These are phyloP conservation scores for Solanum medicagineum DNA, from an alignment of 257 asterid species.

Conservation along the genomic window DNA sequence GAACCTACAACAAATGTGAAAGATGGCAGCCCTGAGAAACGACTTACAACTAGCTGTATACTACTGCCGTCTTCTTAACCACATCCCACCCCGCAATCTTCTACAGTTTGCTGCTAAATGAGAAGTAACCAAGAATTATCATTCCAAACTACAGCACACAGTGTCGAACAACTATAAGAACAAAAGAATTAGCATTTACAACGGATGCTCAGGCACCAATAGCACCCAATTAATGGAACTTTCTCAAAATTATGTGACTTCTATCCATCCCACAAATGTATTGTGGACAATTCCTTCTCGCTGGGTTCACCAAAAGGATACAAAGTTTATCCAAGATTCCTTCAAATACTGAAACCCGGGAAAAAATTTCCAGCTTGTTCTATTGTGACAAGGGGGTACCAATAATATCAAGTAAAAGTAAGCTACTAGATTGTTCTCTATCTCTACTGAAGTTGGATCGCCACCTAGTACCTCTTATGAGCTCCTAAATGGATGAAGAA, in stretches of 20 bases:
- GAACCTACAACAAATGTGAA: not conserved
- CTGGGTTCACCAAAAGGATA: not conserved
- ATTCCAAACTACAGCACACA: not conserved
- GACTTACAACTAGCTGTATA: not conserved
- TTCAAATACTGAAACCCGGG: constrained; percentile 46
- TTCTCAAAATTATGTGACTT: not conserved
- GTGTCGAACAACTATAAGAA: not conserved
- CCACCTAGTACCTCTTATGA: not conserved
- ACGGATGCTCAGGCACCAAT: not conserved
- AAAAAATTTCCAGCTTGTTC: constrained; percentile 16
- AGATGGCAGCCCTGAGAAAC: not conserved
- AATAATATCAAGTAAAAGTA: constrained; percentile 11
- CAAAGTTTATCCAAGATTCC: constrained; percentile 36
- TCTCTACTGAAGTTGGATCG: constrained; percentile 1
- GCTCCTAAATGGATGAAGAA: not conserved
- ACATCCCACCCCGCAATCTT: not conserved
- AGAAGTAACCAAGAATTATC: not conserved
- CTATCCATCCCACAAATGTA: not conserved
- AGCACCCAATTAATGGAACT: not conserved
- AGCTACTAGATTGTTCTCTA: not conserved
- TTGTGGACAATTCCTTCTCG: not conserved
- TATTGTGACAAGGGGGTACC: constrained; percentile 17
- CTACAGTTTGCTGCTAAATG: not conserved
- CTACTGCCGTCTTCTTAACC: not conserved
- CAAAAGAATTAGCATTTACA: not conserved